Evolutionary conservation across 306 rosid species (phyloP), one percentile per base, ranked within the genome.

Genomic region (Acacia melanoxylon): DNA sequence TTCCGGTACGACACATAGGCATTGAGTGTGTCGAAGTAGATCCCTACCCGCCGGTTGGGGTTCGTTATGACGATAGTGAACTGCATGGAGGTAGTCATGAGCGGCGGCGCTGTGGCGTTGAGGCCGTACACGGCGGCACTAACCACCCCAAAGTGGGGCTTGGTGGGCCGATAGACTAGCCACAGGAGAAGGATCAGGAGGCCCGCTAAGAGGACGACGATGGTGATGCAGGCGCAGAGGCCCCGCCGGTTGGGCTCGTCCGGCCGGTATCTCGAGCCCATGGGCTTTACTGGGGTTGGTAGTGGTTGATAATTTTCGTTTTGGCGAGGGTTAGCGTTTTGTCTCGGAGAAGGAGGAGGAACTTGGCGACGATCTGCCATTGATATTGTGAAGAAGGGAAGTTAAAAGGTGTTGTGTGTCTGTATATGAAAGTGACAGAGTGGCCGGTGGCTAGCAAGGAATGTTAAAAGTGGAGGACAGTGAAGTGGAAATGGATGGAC

Each of bases 151-250:
- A 95, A 89, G 25, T 61, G 87, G 1, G 99, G 99, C 17, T 89
- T 87, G 51, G 87, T 35, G 27, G 98, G 97, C 10, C 91, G 93
- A 84, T 94, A 94, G 76, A 94, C 89, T 1, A 95, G 96, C 97
- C 97, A 94, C 14, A 92, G 84, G 33, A 86, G 65, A 31, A 92
- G 88, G 75, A 77, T 49, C 1, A 87, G 78, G 85, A 82, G 78
- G 71, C 97, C 94, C 10, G 72, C 70, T 29, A 92, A 0, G 54
- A 92, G 90, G 87, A 92, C 78, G 82, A 90, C 75, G 85, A 89
- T 76, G 79, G 88, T 46, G 83, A 94, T 42, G 86, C 89, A 85
- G 5, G 89, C 80, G 90, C 91, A 90, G 49, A 88, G 56, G 71
- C 75, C 54, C 17, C 87, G 87, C 68, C 80, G 44, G 49, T 37